These are phyloP conservation scores for Anisogramma anomala DNA, from an alignment of 2,329 filamentous ascomycete genomes.

Conservation along the genomic window DNA sequence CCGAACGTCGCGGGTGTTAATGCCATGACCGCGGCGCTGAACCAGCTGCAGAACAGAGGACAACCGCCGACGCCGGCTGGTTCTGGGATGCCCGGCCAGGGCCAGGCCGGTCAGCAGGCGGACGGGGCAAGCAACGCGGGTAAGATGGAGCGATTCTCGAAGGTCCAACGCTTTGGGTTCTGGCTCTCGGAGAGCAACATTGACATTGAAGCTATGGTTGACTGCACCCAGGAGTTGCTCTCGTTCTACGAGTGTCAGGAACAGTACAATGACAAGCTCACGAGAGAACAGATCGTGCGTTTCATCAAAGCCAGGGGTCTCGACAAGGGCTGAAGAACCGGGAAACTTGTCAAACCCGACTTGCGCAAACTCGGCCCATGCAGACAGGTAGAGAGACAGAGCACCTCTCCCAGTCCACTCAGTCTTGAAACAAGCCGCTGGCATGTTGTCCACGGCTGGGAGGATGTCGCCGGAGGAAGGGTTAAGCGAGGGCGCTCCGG, in stretches of 20 bases:
- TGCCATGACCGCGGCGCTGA: constrained; percentile 37
- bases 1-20: constrained; percentile 30
- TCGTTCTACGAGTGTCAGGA: constrained; percentile 69
- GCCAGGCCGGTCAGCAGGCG: constrained; percentile 13
- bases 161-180: constrained; percentile 54
- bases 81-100: constrained; percentile 13
- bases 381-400: no score
- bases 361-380: no score
- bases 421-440: no score
- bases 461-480: no score
- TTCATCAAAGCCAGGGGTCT: constrained; percentile 47
- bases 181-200: constrained; percentile 82
- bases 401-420: no score
- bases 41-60: constrained; percentile 31
- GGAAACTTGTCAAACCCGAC: neutral
- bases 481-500: no score
- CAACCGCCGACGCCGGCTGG: constrained; percentile 13
- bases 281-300: constrained; percentile 45
- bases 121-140: constrained; percentile 8
- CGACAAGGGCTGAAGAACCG: constrained; percentile 29
- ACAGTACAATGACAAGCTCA: constrained; percentile 49
- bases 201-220: constrained; percentile 73
- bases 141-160: constrained; percentile 44
- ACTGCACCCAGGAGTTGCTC: constrained; percentile 84
- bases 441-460: no score